Conservation (phyloP, 2,329 filamentous ascomycete species). For the Fusarium sp. region DNA sequence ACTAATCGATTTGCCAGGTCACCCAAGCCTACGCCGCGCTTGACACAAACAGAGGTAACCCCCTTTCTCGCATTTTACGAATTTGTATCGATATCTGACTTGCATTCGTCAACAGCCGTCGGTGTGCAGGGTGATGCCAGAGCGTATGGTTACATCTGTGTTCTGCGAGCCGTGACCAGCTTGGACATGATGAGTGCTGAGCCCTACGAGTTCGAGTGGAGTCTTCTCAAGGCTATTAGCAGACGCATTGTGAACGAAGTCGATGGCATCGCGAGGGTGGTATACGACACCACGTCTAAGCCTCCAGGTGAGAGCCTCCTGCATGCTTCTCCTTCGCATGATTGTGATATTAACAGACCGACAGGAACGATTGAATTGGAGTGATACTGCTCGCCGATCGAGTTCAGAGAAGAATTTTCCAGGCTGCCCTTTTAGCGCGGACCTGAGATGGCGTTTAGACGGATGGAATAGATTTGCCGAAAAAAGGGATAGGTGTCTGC, state of each 20-base stretch:
- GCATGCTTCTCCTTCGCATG: neutral
- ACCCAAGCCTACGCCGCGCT: constrained; percentile 45
- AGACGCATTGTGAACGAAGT: constrained; percentile 18
- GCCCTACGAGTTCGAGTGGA: constrained; percentile 24
- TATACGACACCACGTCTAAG: constrained; percentile 11
- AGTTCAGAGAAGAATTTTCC: neutral
- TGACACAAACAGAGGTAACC: constrained; percentile 34
- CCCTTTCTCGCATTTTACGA: neutral
- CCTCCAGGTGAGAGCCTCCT: neutral
- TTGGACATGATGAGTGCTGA: constrained; percentile 75
- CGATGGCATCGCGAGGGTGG: constrained; percentile 11
- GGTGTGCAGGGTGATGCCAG: constrained; percentile 42
- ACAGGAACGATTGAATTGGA: neutral
- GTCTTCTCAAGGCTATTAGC: constrained; percentile 14
- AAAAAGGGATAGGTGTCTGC: neutral
- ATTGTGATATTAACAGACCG: neutral
- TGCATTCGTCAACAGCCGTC: constrained; percentile 46
- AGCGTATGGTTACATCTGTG: constrained; percentile 25
- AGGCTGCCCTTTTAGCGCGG: neutral
- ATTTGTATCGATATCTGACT: constrained; percentile 15
- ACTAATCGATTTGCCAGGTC: constrained; percentile 27
- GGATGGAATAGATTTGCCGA: neutral
- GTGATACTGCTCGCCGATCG: neutral
- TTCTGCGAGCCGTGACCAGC: constrained; percentile 54
- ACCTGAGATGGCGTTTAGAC: constrained; percentile 3